phyloP scores from a whole-genome alignment of 352 stramenopile genomes.

The Globisporangium heterothallicum region DNA sequence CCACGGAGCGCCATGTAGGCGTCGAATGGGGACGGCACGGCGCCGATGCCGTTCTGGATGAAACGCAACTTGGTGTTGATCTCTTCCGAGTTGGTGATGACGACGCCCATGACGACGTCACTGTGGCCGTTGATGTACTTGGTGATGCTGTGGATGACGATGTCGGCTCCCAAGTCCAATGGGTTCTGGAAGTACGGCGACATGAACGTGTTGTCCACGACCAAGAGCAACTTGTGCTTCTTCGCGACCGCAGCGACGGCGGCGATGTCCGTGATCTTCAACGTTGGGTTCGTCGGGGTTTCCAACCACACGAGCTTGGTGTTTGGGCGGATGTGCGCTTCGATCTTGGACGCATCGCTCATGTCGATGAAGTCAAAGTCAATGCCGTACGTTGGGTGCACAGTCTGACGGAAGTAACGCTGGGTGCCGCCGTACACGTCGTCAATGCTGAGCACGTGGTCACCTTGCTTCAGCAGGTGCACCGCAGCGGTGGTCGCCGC shows the following conservation, averaged over 20 bases:
- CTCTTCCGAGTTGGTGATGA: conserved; percentile 89
- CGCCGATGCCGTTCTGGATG: conserved; percentile 91
- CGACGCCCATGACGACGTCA: conserved; percentile 90
- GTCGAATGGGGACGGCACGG: conserved; percentile 91
- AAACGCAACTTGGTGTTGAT: conserved; percentile 93
- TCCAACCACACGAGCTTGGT: conserved; percentile 95
- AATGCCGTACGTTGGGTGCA: conserved; percentile 87
- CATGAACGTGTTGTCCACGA: conserved; percentile 94
- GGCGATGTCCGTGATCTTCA: conserved; percentile 94
- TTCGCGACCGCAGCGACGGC: conserved; percentile 88
- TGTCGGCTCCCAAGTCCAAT: conserved; percentile 87
- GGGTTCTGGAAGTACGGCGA: conserved; percentile 92
- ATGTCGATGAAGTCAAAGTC: conserved; percentile 94
- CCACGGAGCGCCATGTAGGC: conserved; percentile 92
- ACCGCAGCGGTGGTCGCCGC: conserved; percentile 83
- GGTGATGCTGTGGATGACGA: conserved; percentile 93
- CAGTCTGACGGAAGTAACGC: conserved; percentile 91
- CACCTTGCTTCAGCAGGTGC: conserved; percentile 87
- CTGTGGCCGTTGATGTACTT: conserved; percentile 97
- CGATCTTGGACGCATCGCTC: conserved; percentile 77
- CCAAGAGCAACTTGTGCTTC: conserved; percentile 83
- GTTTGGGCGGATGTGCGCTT: conserved; percentile 76
- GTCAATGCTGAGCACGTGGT: conserved; percentile 94
- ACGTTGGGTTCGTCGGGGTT: conserved; percentile 91
- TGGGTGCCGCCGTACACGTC: conserved; percentile 95